phyloP scores from a whole-genome alignment of 75 land plant species.

The Sequoia sempervirens region DNA sequence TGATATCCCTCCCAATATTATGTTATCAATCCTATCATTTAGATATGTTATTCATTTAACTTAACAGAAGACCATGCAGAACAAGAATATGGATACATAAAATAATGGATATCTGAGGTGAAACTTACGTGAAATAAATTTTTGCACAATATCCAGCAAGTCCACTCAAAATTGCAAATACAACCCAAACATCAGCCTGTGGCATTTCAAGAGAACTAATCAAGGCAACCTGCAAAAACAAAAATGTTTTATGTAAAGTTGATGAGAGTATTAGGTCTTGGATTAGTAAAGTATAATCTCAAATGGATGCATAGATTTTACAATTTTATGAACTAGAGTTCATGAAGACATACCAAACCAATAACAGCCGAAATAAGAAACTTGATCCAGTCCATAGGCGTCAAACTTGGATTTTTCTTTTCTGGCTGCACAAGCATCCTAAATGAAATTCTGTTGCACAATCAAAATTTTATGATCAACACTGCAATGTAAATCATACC shows the following conservation, averaged over 20 bases:
- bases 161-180: conserved; percentile 64
- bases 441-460: not conserved
- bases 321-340: not conserved
- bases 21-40: not conserved
- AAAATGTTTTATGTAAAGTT: conserved; percentile 4
- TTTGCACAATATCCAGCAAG: conserved; percentile 88
- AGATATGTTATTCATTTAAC: not conserved
- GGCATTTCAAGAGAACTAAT: conserved; percentile 72
- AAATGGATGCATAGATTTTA: not conserved
- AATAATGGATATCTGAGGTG: not conserved
- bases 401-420: conserved; percentile 94
- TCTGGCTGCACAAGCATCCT: conserved; percentile 61
- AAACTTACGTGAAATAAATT: conserved; percentile 77
- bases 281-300: not conserved
- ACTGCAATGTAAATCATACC: conserved; percentile 39
- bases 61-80: not conserved
- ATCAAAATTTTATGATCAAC: not conserved
- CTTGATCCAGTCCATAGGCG: conserved; percentile 98
- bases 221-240: conserved; percentile 64
- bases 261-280: not conserved
- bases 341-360: conserved; percentile 67
- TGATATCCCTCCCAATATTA: not conserved
- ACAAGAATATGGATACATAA: not conserved
- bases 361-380: conserved; percentile 67
- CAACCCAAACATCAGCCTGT: conserved; percentile 81